These are phyloP conservation scores for Kentomonas sorsogonicus DNA, from an alignment of 208 protist genomes.

Conservation along the genomic window DNA sequence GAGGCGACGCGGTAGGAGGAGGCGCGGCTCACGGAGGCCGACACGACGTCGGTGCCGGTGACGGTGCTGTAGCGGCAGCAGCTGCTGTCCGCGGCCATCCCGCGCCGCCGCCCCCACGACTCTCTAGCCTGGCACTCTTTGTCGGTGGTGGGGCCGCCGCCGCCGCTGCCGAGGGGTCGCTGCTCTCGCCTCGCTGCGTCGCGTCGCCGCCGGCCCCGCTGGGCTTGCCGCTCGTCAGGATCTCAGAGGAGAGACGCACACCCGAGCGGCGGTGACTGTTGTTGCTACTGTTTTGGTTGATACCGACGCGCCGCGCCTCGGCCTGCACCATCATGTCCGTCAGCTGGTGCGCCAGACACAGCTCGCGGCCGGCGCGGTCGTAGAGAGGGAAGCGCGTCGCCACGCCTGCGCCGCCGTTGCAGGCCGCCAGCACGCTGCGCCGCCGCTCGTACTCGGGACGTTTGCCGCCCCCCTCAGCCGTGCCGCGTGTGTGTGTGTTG, in stretches of 20 bases:
- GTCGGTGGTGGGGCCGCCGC: no score
- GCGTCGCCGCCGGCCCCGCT: no score
- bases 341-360: conserved; percentile 75
- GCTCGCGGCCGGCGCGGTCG: conserved; percentile 65
- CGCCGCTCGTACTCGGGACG: conserved; percentile 25
- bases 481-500: neutral
- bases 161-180: no score
- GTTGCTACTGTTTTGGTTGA: conserved; percentile 6
- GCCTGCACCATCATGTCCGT: conserved; percentile 66
- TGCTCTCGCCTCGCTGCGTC: no score
- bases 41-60: no score
- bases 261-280: conserved; percentile 43
- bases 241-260: conserved; percentile 63
- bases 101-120: no score
- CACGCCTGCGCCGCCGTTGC: conserved; percentile 60
- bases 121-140: no score
- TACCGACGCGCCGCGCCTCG: conserved; percentile 45
- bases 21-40: no score
- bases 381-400: conserved; percentile 67
- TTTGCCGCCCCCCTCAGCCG: neutral
- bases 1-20: no score
- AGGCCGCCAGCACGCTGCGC: conserved; percentile 42
- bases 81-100: no score
- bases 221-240: no score
- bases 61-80: no score